Conservation (phyloP, 306 rosid species). For the Gleditsia sinensis region DNA sequence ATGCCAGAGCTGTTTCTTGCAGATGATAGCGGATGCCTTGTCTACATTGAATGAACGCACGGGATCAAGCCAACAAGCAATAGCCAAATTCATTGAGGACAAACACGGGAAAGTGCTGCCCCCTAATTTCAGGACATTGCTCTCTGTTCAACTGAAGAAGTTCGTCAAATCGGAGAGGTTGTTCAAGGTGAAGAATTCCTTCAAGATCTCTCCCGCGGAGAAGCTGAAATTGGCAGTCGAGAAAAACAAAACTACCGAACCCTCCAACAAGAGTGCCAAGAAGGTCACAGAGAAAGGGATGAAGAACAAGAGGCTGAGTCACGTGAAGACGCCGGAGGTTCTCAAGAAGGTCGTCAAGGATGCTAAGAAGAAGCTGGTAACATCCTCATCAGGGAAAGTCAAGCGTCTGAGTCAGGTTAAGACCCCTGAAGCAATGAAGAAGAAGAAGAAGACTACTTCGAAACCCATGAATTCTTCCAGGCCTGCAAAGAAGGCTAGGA, state of each 20-base stretch:
- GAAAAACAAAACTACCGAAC: background rate
- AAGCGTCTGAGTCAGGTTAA: slow-evolving; percentile 35
- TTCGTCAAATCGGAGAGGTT: slow-evolving; percentile 31
- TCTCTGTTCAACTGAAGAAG: slow-evolving; percentile 36
- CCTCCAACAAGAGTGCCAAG: background rate
- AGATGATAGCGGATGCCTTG: slow-evolving; percentile 42
- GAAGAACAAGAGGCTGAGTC: slow-evolving; percentile 37
- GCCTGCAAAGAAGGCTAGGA: slow-evolving; percentile 26
- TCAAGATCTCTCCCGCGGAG: slow-evolving; percentile 19
- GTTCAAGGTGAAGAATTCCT: slow-evolving; percentile 38
- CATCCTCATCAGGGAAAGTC: slow-evolving; percentile 4
- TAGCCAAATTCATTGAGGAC: slow-evolving; percentile 34
- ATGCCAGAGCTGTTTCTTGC: background rate
- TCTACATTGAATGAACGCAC: slow-evolving; percentile 36
- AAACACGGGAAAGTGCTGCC: slow-evolving; percentile 34
- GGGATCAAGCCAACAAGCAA: slow-evolving; percentile 41
- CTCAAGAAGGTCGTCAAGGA: background rate
- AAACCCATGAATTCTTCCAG: slow-evolving; percentile 17
- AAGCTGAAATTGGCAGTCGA: background rate
- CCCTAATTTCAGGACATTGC: slow-evolving; percentile 29
- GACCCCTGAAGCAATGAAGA: slow-evolving; percentile 43
- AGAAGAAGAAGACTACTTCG: slow-evolving; percentile 19
- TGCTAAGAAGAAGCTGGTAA: slow-evolving; percentile 19
- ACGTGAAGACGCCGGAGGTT: slow-evolving; percentile 37
- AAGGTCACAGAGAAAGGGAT: background rate